Conservation (phyloP, 208 protist species). For the Trypanosoma cruzi region DNA sequence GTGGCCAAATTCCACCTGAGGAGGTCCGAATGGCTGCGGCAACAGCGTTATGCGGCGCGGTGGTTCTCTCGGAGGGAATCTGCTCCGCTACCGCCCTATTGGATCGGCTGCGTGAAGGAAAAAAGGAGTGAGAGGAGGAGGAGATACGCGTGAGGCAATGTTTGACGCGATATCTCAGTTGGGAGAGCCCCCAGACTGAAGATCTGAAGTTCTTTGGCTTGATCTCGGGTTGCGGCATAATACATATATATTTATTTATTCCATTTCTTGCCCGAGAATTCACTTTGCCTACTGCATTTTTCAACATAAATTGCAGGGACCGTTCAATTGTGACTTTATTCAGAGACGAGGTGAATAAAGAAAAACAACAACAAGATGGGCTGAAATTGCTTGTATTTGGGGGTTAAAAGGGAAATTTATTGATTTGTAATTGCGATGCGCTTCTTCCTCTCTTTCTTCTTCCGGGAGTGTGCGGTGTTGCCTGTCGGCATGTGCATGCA, state of each 20-base stretch:
- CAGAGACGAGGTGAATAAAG: no score
- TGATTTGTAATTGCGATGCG: no score
- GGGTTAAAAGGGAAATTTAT: no score
- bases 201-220: constrained; percentile 91
- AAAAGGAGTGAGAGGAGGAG: constrained; percentile 1
- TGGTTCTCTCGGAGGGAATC: constrained; percentile 42
- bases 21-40: constrained; percentile 70
- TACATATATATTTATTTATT: constrained; percentile 14
- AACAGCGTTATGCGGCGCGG: constrained; percentile 64
- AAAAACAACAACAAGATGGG: no score
- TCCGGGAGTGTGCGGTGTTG: no score
- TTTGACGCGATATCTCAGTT: constrained; percentile 86
- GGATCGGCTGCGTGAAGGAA: constrained; percentile 18
- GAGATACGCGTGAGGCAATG: background rate
- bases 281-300: no score
- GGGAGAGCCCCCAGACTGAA: constrained; percentile 92
- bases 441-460: no score
- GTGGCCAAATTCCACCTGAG: constrained; percentile 25
- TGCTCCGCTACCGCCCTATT: constrained; percentile 31
- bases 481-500: no score
- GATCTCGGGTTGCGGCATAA: constrained; percentile 81
- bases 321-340: no score
- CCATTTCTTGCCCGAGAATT: no score
- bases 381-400: no score
- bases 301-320: no score